Conservation (phyloP, 2,329 filamentous ascomycete species). For the Xylaria digitata region DNA sequence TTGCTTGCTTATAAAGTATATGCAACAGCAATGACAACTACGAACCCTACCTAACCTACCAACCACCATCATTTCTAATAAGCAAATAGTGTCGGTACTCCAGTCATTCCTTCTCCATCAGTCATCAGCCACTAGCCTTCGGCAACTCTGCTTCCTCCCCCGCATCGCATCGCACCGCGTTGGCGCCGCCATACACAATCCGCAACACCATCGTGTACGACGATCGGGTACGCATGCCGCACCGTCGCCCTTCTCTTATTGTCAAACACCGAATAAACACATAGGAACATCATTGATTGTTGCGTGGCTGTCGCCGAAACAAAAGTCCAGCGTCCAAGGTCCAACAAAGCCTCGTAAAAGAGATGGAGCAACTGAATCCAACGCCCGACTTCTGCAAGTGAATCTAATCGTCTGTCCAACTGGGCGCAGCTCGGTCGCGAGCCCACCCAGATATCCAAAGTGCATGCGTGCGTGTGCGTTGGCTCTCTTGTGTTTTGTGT, state of each 20-base stretch:
- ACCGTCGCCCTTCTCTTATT: background rate
- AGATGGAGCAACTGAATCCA: slow-evolving; percentile 35
- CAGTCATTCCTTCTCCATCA: slow-evolving; percentile 7
- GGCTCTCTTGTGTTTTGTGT: background rate
- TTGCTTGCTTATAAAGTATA: slow-evolving; percentile 11
- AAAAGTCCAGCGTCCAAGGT: background rate
- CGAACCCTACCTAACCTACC: background rate
- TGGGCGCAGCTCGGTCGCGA: slow-evolving; percentile 20
- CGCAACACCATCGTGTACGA: slow-evolving; percentile 29
- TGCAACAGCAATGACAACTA: background rate
- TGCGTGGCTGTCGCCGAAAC: background rate
- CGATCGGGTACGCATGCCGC: slow-evolving; percentile 27
- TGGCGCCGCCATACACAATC: slow-evolving; percentile 12
- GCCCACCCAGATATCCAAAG: slow-evolving; percentile 4
- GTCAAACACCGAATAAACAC: background rate
- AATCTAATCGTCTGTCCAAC: slow-evolving; percentile 23
- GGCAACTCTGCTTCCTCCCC: slow-evolving; percentile 30
- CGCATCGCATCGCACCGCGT: slow-evolving; percentile 23
- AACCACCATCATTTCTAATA: slow-evolving; percentile 17
- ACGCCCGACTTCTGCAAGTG: slow-evolving; percentile 33
- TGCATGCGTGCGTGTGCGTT: background rate
- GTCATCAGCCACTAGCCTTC: slow-evolving; percentile 19
- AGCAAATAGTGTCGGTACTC: slow-evolving; percentile 16
- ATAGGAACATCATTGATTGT: background rate
- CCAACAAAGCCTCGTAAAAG: slow-evolving; percentile 15